Percentiles rank a stretch among this genome's conserved stretches.
Evolutionary conservation across 306 rosid species (phyloP).

Genomic region (Malus sieversii): DNA sequence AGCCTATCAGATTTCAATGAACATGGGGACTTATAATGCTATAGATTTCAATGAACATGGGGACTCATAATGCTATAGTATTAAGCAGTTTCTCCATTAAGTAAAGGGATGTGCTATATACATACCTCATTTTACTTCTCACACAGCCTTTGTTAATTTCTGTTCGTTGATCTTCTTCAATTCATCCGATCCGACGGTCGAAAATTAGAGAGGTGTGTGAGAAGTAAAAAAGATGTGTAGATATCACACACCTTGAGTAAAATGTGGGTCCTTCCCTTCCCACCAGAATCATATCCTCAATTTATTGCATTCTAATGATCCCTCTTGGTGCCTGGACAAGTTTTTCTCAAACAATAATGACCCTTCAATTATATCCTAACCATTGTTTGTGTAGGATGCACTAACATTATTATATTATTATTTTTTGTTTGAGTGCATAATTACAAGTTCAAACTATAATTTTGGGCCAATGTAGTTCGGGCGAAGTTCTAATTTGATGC

Average conservation of each 20-base stretch:
- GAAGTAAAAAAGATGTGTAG: too few species aligned
- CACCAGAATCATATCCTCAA: not conserved
- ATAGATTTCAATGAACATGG: not conserved
- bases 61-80: not conserved
- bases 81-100: not conserved
- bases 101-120: too few species aligned
- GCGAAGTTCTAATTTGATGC: not conserved
- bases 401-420: not conserved
- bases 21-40: not conserved
- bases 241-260: not conserved
- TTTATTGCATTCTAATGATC: not conserved
- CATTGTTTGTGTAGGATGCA: not conserved
- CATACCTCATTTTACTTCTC: too few species aligned
- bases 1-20: not conserved
- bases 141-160: too few species aligned
- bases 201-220: too few species aligned
- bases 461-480: not conserved
- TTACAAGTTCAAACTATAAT: not conserved
- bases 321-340: not conserved
- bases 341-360: not conserved
- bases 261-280: slow-evolving; percentile 6
- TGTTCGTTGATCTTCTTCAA: too few species aligned
- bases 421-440: not conserved
- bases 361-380: not conserved
- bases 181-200: too few species aligned